phyloP scores from a whole-genome alignment of 2,329 filamentous ascomycete species.

The Teratosphaeria nubilosa region DNA sequence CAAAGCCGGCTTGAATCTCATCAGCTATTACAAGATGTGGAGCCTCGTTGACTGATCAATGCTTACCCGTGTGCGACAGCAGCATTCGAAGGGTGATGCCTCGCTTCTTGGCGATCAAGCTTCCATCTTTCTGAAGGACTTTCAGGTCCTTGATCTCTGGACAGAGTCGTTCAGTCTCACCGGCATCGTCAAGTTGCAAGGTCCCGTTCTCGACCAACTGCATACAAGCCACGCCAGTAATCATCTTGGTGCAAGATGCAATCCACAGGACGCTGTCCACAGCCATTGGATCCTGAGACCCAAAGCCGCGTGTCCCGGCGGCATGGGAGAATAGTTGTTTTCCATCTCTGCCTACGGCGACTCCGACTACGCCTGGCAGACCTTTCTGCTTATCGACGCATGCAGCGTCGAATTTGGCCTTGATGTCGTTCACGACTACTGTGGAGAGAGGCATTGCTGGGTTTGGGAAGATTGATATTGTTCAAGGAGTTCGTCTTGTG shows the following conservation, averaged over 20 bases:
- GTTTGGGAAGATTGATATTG: background rate
- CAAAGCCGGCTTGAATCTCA: constrained; percentile 30
- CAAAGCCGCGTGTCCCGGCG: constrained; percentile 1
- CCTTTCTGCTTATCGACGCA: constrained; percentile 2
- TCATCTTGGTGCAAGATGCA: constrained; percentile 37
- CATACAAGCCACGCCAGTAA: constrained; percentile 32
- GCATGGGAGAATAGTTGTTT: constrained; percentile 1
- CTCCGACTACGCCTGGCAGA: constrained; percentile 1
- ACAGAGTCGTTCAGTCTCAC: constrained; percentile 24
- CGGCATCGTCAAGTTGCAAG: constrained; percentile 28
- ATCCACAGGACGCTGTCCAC: constrained; percentile 50
- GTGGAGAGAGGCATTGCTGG: background rate
- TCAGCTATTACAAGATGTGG: background rate
- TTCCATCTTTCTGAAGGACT: constrained; percentile 26
- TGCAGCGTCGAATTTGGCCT: background rate
- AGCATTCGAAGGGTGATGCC: constrained; percentile 40
- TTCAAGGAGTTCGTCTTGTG: background rate
- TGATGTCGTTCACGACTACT: background rate
- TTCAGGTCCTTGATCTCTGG: constrained; percentile 30
- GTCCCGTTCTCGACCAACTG: constrained; percentile 32
- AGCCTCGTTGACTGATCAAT: background rate
- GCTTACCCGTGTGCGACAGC: constrained; percentile 33
- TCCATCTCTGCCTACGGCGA: constrained; percentile 1
- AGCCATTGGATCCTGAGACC: constrained; percentile 39
- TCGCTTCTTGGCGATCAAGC: constrained; percentile 29